Base-by-base conservation (phyloP, 805 yeast genomes). In the Diddensiella santjacobensis region DNA sequence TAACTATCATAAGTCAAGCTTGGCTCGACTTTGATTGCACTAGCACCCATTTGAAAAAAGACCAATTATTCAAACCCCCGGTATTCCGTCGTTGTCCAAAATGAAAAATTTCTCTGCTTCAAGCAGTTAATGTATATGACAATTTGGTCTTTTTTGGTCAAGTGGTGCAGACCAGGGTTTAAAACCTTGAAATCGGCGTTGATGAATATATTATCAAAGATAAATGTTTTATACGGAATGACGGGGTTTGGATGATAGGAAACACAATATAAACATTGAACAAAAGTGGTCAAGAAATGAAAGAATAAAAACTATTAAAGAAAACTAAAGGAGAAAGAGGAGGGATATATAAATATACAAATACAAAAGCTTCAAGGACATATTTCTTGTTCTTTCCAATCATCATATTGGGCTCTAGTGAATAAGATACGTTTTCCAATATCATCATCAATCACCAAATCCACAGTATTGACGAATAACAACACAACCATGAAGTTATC, bases 301-400 rank as follows among this genome's bases (percentile, higher is more conserved):
- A 35, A n/a, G 20, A 40, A 23, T 17, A 40, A 17, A 22, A 11
- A 40, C 8, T 5, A 29, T 6, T 23, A 4, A 44, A 37, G 29
- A 13, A 29, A 31, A n/a, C n/a, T n/a, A n/a, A n/a, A n/a, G n/a
- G n/a, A 17, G 17, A 22, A 35, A 8, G 8, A 17, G 8, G 13
- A n/a, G 26, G 3, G 11, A 3, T 41, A 41, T 41, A 41, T 22
- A 41, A 23, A 41, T 35, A 35, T 17, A 35, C 8, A 35, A 35
- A 10, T 11, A 10, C 24, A 10, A 20, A 38, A 15, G 10, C 22
- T 11, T 40, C 22, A 40, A n/a, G 96, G 95, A 65, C 95, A 86
- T 3, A 87, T 84, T 58, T 85, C 91, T 45, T 71, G 73, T 62
- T 86, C 91, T 42, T 72, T 73, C 96, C 96, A 87, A 55, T 78